Evolutionary conservation across 371 early-diverging fungal species (phyloP).

Genomic region (Sporodiniella umbellata): DNA sequence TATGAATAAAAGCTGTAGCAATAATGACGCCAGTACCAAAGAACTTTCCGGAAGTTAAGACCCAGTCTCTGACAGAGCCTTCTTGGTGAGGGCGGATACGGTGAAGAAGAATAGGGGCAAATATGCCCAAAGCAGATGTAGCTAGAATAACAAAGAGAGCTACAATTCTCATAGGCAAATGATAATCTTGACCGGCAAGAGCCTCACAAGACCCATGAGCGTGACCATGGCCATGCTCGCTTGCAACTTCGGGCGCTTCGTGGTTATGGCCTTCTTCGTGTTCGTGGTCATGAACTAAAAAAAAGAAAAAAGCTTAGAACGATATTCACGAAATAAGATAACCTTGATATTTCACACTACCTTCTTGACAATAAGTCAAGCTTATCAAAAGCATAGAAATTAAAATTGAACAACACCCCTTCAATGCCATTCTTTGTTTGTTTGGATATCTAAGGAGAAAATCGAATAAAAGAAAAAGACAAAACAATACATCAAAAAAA

Average conservation of each 20-base stretch:
- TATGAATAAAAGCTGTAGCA: slow-evolving; percentile 77
- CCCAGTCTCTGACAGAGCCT: slow-evolving; percentile 16
- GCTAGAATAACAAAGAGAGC: slow-evolving; percentile 25
- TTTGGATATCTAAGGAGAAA: no score
- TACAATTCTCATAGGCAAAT: slow-evolving; percentile 20
- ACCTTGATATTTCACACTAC: slow-evolving; percentile 2
- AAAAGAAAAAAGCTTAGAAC: background rate
- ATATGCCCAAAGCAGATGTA: slow-evolving; percentile 23
- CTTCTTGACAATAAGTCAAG: slow-evolving; percentile 14
- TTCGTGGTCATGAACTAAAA: slow-evolving; percentile 3
- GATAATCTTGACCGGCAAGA: slow-evolving; percentile 12
- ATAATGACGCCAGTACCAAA: slow-evolving; percentile 80
- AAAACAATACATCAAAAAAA: background rate
- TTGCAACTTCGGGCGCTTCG: background rate
- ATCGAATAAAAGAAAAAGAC: background rate
- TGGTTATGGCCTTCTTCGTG: slow-evolving; percentile 4
- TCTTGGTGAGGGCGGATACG: slow-evolving; percentile 17
- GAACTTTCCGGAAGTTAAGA: slow-evolving; percentile 26
- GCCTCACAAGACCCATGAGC: slow-evolving; percentile 10
- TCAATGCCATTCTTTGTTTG: slow-evolving; percentile 3
- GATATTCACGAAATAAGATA: background rate
- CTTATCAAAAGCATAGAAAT: slow-evolving; percentile 4
- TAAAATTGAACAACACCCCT: slow-evolving; percentile 1
- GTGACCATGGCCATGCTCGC: slow-evolving; percentile 5
- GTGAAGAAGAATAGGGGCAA: slow-evolving; percentile 22